Base-by-base conservation (phyloP, 1,139 yeast species). In the Geotrichum candidum region DNA sequence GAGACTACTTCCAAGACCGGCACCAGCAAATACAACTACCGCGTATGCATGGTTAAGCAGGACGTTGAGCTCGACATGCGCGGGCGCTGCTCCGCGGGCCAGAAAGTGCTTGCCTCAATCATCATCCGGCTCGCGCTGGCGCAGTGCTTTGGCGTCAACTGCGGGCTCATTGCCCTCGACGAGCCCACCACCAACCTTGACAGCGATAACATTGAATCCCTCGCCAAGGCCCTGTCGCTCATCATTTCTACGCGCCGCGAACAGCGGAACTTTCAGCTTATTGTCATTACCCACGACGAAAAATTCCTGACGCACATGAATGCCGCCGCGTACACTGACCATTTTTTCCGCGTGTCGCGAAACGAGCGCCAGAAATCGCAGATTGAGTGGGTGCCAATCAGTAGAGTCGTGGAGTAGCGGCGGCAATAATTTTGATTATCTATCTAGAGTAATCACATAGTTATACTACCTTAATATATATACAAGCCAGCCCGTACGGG, bases 41-140 rank as follows among this genome's bases (percentile, higher is more conserved):
- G 98, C 52, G 97, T 95, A 27, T 96, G 94, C 22, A 95, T 95
- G 99, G 85, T 86, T 65, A 95, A 95, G 72, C 90, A 89, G 68
- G 95, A 89, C 61, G 88, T 86, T 1, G 99, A 94, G 73, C 78
- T 95, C 56, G 99, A 95, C 71, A 95, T 95, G 99, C 82, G 99
- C 66, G 99, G 99, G 0, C 78, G 99, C 62, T 95, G 99, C 73
- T 90, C 97, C 1, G 99, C 99, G 0, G 99, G 99, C 0, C 99
- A 95, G 74, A 90, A 91, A 72, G 98, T 95, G 1, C 77, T 95
- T 61, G 97, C 99, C 0, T 87, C 96, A 61, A 91, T 95, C 60
- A 85, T 95, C 50, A 92, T 95, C 60, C 80, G 99, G 61, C 78
- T 95, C 63, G 97, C 98, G 0, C 77, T 95, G 58, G 96, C 98